Conservation (phyloP, 2,329 filamentous ascomycete species). For the Eurotiales sp. region DNA sequence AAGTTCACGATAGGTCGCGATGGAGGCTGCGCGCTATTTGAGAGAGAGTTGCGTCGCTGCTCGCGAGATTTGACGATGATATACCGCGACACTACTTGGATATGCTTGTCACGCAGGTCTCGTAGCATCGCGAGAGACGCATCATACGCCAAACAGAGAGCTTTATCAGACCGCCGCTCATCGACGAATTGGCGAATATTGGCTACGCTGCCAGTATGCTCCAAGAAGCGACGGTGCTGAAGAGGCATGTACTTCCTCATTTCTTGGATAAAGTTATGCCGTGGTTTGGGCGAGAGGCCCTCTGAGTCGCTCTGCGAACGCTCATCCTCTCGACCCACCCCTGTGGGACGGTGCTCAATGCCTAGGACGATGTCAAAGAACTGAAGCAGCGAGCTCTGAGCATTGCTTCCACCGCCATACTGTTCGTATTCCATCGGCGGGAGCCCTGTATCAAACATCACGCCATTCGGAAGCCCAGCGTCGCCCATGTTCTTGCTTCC, state of each 20-base stretch:
- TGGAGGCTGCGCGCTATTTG: conserved; percentile 51
- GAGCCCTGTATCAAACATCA: conserved; percentile 79
- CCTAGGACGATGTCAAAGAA: conserved; percentile 94
- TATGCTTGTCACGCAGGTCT: conserved; percentile 84
- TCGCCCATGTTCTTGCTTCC: conserved; percentile 98
- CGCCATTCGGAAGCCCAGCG: conserved; percentile 80
- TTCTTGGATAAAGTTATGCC: conserved; percentile 90
- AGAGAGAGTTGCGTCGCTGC: conserved; percentile 61
- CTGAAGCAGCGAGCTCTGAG: conserved; percentile 93
- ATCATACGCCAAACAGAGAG: conserved; percentile 78
- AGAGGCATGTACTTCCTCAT: conserved; percentile 98
- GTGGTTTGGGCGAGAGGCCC: conserved; percentile 48
- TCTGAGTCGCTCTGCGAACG: conserved; percentile 46
- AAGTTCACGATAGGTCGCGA: conserved; percentile 51
- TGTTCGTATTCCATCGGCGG: conserved; percentile 69
- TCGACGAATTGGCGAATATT: conserved; percentile 86
- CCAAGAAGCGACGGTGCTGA: conserved; percentile 81
- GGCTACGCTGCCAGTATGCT: conserved; percentile 71
- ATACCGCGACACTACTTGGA: conserved; percentile 92
- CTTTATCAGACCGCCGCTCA: conserved; percentile 55
- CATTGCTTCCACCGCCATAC: conserved; percentile 91
- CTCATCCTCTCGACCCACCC: conserved; percentile 52
- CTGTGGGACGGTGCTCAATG: conserved; percentile 85
- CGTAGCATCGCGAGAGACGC: conserved; percentile 79
- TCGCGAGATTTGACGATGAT: conserved; percentile 86